Percentiles rank a stretch among this genome's conserved stretches.
Conservation (phyloP, 768 basidiomycete genomes). For the Mycena epipterygia region DNA sequence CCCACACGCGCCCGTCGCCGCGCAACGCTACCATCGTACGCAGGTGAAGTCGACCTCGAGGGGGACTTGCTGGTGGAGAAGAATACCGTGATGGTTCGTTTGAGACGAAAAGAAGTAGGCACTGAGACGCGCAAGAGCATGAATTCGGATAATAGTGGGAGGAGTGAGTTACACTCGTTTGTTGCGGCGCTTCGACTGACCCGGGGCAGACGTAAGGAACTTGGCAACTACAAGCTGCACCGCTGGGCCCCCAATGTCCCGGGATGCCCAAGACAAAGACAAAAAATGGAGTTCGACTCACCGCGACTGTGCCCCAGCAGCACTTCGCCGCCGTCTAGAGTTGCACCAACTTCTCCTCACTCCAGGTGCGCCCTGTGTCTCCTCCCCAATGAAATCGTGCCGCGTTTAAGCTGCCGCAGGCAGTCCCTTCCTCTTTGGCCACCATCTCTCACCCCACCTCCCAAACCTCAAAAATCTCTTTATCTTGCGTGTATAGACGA, state of each 20-base stretch:
- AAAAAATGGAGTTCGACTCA: constrained; percentile 88
- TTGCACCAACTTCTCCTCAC: constrained; percentile 68
- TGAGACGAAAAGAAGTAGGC: constrained; percentile 24
- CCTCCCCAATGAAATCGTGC: neutral
- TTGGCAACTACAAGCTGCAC: constrained; percentile 88
- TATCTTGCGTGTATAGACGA: no score
- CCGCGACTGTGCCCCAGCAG: constrained; percentile 76
- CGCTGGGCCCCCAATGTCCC: no score
- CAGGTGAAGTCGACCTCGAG: constrained; percentile 26
- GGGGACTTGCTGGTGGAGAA: no score
- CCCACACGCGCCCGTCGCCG: no score
- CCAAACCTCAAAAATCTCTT: no score
- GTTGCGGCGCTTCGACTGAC: no score
- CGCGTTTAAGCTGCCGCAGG: no score
- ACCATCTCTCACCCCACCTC: neutral
- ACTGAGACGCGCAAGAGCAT: constrained; percentile 21
- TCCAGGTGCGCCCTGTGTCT: constrained; percentile 63
- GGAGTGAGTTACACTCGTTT: no score
- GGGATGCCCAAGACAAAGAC: constrained; percentile 65
- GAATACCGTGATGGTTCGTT: no score
- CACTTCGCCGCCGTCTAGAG: constrained; percentile 82
- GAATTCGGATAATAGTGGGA: constrained; percentile 32
- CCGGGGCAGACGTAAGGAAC: constrained; percentile 66
- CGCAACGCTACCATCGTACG: no score
- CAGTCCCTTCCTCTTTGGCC: no score